Conservation (phyloP, 306 rosid genomes). For the Trifolium subterraneum region DNA sequence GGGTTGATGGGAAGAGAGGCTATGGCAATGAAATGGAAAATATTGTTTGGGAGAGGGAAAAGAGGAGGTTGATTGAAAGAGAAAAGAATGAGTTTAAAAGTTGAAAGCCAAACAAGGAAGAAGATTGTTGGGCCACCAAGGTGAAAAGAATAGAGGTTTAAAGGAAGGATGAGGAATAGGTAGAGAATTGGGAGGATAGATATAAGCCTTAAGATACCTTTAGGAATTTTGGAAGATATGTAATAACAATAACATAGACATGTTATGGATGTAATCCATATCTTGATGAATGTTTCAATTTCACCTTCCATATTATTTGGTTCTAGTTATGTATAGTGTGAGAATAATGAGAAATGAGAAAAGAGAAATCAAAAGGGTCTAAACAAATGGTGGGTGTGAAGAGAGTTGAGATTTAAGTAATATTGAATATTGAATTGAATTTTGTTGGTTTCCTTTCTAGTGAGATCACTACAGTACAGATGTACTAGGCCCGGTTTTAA, state of each 20-base stretch:
- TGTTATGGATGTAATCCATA: slow-evolving; percentile 44
- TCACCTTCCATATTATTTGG: slow-evolving; percentile 42
- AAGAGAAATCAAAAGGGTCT: neutral
- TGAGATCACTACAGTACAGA: too few relatives aligned
- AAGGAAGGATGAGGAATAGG: slow-evolving; percentile 50
- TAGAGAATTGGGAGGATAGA: slow-evolving; percentile 49
- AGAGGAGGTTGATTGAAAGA: slow-evolving; percentile 64
- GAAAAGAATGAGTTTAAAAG: slow-evolving; percentile 56
- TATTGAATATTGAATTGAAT: too few relatives aligned
- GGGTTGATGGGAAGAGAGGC: slow-evolving; percentile 71
- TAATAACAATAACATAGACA: slow-evolving; percentile 51
- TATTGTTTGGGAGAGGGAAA: slow-evolving; percentile 42
- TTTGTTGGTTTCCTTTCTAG: too few relatives aligned
- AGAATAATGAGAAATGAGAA: neutral
- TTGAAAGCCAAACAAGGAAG: slow-evolving; percentile 58
- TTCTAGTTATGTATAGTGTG: neutral
- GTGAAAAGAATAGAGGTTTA: slow-evolving; percentile 43
- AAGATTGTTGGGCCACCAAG: slow-evolving; percentile 46
- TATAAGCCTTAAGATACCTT: slow-evolving; percentile 44
- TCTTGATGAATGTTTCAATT: slow-evolving; percentile 44
- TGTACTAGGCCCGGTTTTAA: neutral
- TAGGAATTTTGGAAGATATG: slow-evolving; percentile 46
- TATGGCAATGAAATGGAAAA: slow-evolving; percentile 59
- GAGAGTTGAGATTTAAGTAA: too few relatives aligned
- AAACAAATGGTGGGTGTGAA: neutral